Evolutionary conservation across 768 basidiomycete genomes (phyloP).

Genomic region (Cantharellus cinnabarinus): DNA sequence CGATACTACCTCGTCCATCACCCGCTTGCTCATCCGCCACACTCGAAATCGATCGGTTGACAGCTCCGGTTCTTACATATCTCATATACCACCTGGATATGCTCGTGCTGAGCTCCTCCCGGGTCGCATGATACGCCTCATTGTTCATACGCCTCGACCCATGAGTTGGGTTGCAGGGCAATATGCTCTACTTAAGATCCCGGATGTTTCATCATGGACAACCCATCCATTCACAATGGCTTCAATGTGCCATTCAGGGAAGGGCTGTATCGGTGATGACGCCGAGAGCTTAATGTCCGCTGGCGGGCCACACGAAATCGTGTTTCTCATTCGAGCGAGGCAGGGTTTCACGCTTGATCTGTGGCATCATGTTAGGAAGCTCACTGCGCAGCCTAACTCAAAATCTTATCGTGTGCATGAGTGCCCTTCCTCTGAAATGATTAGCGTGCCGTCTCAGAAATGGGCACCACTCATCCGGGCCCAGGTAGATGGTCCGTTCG

Average conservation of each 20-base stretch:
- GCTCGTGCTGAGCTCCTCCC: slow-evolving; percentile 49
- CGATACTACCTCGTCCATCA: background rate
- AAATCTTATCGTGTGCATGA: no score
- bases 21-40: background rate
- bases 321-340: slow-evolving; percentile 49
- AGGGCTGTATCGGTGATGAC: slow-evolving; percentile 10
- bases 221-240: slow-evolving; percentile 60
- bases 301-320: slow-evolving; percentile 30
- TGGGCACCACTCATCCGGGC: slow-evolving; percentile 24
- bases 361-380: slow-evolving; percentile 31
- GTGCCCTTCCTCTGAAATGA: no score
- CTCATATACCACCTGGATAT: slow-evolving; percentile 32
- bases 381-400: slow-evolving; percentile 8
- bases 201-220: slow-evolving; percentile 37
- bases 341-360: slow-evolving; percentile 48
- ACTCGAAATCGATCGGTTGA: no score
- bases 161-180: slow-evolving; percentile 61
- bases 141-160: slow-evolving; percentile 33
- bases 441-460: no score
- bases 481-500: slow-evolving; percentile 49
- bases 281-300: background rate
- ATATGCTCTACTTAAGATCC: slow-evolving; percentile 49
- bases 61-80: no score
- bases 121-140: slow-evolving; percentile 49
- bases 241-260: slow-evolving; percentile 30